Conservation (phyloP, 1,284 basidiomycete genomes). For the Testicularia cyperi region DNA sequence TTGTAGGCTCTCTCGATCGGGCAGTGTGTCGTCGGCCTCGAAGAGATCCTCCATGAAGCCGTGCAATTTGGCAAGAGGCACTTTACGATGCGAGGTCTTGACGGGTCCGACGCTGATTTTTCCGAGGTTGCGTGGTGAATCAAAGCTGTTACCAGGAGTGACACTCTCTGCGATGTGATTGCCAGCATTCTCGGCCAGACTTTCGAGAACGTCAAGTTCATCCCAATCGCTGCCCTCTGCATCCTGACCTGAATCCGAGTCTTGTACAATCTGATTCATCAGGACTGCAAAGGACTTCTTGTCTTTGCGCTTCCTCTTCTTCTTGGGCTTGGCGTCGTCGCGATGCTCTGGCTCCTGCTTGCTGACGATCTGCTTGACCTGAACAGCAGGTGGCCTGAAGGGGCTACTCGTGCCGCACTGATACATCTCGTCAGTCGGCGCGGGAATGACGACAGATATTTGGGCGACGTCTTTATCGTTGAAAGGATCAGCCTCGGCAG, state of each 20-base stretch:
- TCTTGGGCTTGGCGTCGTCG: conserved; percentile 1
- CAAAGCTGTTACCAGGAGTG: too few species aligned
- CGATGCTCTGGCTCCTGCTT: too few species aligned
- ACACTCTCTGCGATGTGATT: conserved; percentile 1
- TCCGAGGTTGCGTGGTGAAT: conserved; percentile 11
- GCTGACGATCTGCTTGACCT: too few species aligned
- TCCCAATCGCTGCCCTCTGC: conserved; percentile 44
- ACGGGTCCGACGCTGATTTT: conserved; percentile 38
- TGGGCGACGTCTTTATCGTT: too few species aligned
- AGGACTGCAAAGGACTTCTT: conserved; percentile 17
- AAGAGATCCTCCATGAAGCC: conserved; percentile 79
- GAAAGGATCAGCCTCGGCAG: too few species aligned
- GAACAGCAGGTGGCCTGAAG: too few species aligned
- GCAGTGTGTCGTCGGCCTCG: conserved; percentile 79
- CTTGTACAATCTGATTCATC: conserved; percentile 26
- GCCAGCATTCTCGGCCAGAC: not conserved
- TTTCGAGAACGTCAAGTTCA: conserved; percentile 23
- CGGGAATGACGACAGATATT: not conserved
- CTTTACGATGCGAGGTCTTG: conserved; percentile 30
- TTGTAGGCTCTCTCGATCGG: conserved; percentile 67
- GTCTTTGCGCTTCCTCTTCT: conserved; percentile 19
- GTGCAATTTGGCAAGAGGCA: conserved; percentile 72
- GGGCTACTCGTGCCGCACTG: too few species aligned
- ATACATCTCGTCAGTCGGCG: too few species aligned
- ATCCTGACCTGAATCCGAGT: conserved; percentile 32